Evolutionary conservation across 2,329 filamentous ascomycete genomes (phyloP), one percentile per base, ranked within the genome.

Genomic region (Fusarium sp.): DNA sequence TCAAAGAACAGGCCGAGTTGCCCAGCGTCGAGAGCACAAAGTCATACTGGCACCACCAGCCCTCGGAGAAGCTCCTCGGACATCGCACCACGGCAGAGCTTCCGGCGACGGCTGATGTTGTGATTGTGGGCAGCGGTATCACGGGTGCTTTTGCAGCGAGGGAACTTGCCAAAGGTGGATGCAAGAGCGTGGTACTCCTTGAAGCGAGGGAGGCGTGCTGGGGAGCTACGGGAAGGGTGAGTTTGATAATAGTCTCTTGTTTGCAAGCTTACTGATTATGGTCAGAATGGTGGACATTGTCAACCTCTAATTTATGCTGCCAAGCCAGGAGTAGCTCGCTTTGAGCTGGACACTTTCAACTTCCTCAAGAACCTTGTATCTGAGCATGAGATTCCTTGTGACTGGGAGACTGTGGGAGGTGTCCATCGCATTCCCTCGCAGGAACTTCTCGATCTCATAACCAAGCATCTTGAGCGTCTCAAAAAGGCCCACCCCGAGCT

Each of bases 131-230:
- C 39, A 92, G 88, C 73, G 92, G 92, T 24, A 92, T 95, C 71
- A 92, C 91, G 3, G 92, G 92, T n/a, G 81, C 89, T 2, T 92
- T 91, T 78, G 90, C 89, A 1, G 91, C 91, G 5, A 84, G 88
- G 67, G 89, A 88, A 74, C 81, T 93, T 52, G 85, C 80, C 74
- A 83, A 81, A 58, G 81, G 78, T 39, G 81, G 84, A 2, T 65
- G 46, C 7, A 80, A 84, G 61, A 83, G 80, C n/a, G 85, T 94
- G 9, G 83, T 94, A 7, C 85, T 94, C 82, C 83, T 95, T 7
- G 92, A 95, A 79, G 92, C 92, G 15, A 84, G 92, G 72, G 92
- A 94, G 81, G 91, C 90, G 6, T 94, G 92, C 75, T 94, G 88
- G 87, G 92, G 92, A 19, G 92, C 92, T n/a, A 95, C 92, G 2